Evolutionary conservation across 1,139 yeast species (phyloP), one percentile per base, ranked within the genome.

Genomic region (Saccharomycopsis hybrid): DNA sequence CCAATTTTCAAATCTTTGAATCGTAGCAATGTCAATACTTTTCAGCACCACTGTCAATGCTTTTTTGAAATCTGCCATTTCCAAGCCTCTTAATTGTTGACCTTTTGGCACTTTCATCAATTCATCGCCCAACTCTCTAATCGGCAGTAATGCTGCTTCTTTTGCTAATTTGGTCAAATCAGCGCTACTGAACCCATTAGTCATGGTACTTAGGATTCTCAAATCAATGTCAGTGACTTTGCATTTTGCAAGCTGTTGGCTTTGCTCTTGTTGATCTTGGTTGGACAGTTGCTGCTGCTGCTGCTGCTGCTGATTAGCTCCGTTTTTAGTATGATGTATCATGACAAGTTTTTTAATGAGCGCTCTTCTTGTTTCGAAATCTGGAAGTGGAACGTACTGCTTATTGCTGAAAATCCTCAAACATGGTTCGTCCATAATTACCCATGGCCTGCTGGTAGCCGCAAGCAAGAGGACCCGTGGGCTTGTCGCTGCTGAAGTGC

Each of bases 81-180:
- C 67, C 28, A 80, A 75, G 9, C 79, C 75, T 49, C 85, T 65
- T 36, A 80, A 78, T 35, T 74, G 76, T 35, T 74, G 76, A 24
- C 24, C 9, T 4, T 77, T 73, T 11, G 80, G 77, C 1, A 80
- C 76, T 62, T 71, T 69, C 57, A 80, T 69, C 43, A 80, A 65
- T 50, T 69, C 67, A 51, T 79, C 85, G 0, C 85, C 85, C 41
- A 80, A 62, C 36, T 79, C 77, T 57, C 86, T 66, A 41, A 80
- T 70, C 1, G 86, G 86, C 9, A 82, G 83, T 85, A 80, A 80
- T 1, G 85, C 85, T n/a, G 84, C 78, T 57, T 80, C 85, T 60
- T 80, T 80, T n/a, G 85, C 83, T 50, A 80, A 63, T 2, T 82
- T 77, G 1, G 85, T 78, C 28, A 80, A 71, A 60, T 80, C 86